Base-by-base conservation (phyloP, 1,284 basidiomycete genomes). In the Inonotus hispidus region DNA sequence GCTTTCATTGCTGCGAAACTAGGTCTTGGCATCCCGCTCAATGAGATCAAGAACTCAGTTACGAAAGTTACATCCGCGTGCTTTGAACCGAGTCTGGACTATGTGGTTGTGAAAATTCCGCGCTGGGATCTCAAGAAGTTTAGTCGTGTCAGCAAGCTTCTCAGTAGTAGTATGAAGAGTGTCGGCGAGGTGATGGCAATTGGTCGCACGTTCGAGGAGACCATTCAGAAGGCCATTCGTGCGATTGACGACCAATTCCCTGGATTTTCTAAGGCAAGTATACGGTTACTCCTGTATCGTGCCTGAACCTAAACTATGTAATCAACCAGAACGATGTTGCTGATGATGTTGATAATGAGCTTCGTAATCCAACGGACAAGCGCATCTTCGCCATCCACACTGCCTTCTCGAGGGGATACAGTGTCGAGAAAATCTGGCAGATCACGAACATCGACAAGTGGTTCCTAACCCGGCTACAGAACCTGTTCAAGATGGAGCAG, bases 101-200 rank as follows among this genome's bases (percentile, higher is more conserved):
- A 99, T 73, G 87, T 92, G 65, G 95, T 98, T 53, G 94, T 97
- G 72, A 99, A 99, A 81, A 98, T 99, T 70, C 96, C 96, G 58
- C 89, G 95, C 65, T 99, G 96, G 96, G 96, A 99, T 76, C 78
- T 98, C 71, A 96, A 96, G 75, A 99, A 99, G 82, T 99, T 99
- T 78, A 92, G 74, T 69, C 85, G 95, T 49, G 95, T 98, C 67
- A 94, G 91, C 72, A 85, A 86, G 61, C 79, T 92, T 52, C 78
- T 98, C 56, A 93, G 92, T 72, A 93, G 90, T 67, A 93, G 91
- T 74, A 98, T 99, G 96, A 99, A 99, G 85, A 94, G 91, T 70
- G 97, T 99, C 5, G 96, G 96, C 60, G 96, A 99, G 75, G 96
- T 99, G 61, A 99, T 99, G 97, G 93, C 92, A 66, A 98, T 99